phyloP scores from a whole-genome alignment of 2,329 filamentous ascomycete genomes.

The Diplodia mutila region DNA sequence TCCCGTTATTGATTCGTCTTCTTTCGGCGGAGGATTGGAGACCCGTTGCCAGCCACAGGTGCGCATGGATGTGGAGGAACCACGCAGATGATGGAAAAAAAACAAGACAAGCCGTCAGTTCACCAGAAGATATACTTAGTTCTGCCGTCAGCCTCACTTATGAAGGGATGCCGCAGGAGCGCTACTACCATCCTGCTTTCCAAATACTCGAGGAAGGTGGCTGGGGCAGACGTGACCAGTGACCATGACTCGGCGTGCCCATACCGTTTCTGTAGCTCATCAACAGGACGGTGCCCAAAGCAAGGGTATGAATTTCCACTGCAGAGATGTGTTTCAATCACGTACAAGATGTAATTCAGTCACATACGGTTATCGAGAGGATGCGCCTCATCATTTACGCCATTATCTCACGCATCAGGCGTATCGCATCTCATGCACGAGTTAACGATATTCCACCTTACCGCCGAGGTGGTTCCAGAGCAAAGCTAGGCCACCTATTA shows the following conservation, averaged over 20 bases:
- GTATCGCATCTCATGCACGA: neutral
- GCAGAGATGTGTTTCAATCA: neutral
- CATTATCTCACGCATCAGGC: neutral
- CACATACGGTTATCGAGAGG: neutral
- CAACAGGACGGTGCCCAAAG: neutral
- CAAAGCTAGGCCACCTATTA: conserved; percentile 1
- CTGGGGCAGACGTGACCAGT: neutral
- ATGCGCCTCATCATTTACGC: neutral
- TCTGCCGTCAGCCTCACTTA: neutral
- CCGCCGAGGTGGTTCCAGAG: neutral
- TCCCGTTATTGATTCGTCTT: neutral
- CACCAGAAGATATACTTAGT: neutral
- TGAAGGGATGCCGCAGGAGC: neutral
- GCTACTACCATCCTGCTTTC: neutral
- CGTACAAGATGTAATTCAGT: neutral
- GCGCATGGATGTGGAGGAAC: neutral
- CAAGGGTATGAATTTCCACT: neutral
- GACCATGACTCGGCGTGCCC: neutral
- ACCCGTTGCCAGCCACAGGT: neutral
- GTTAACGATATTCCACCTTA: neutral
- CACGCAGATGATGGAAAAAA: neutral
- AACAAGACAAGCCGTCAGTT: neutral
- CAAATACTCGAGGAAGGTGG: neutral
- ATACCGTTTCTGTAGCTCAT: neutral
- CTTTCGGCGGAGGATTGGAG: neutral